These are phyloP conservation scores for Pythium sp. DNA, from an alignment of 352 stramenopile species.

Conservation along the genomic window DNA sequence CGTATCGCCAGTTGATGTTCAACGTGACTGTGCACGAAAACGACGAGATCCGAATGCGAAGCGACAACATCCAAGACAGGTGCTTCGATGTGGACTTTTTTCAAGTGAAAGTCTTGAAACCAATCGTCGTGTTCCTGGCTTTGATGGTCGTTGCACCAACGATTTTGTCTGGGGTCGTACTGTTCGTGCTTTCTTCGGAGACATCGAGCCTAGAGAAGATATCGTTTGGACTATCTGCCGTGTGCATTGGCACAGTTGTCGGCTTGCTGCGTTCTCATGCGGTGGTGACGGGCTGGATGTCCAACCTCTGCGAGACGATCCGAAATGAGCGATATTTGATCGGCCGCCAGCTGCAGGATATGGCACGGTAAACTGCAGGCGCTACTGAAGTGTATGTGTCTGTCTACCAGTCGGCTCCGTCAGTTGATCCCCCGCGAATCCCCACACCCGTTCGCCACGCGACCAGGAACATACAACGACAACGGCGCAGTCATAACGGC, in stretches of 20 bases:
- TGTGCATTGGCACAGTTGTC: conserved; percentile 38
- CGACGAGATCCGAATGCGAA: conserved; percentile 52
- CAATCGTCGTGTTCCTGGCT: conserved; percentile 44
- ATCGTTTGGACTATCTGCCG: conserved; percentile 49
- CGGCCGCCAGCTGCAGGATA: conserved; percentile 82
- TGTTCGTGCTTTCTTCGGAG: conserved; percentile 39
- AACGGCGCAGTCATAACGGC: neutral
- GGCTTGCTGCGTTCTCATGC: conserved; percentile 45
- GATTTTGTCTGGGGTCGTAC: conserved; percentile 40
- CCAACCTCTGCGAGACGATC: conserved; percentile 77
- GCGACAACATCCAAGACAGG: conserved; percentile 54
- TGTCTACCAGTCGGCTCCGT: neutral
- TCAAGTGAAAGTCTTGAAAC: conserved; percentile 55
- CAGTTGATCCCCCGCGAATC: neutral
- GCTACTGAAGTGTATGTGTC: neutral
- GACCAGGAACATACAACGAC: neutral
- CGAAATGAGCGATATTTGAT: conserved; percentile 88
- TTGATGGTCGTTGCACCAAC: conserved; percentile 53
- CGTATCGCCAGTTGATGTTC: conserved; percentile 70
- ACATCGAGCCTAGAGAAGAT: conserved; percentile 42
- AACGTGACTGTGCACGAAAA: conserved; percentile 72
- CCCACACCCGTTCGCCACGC: neutral
- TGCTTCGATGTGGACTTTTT: conserved; percentile 78
- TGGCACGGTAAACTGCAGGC: conserved; percentile 51
- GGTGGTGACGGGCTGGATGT: conserved; percentile 54